phyloP scores from a whole-genome alignment of 1,284 basidiomycete species.

The Heterobasidion annosum region DNA sequence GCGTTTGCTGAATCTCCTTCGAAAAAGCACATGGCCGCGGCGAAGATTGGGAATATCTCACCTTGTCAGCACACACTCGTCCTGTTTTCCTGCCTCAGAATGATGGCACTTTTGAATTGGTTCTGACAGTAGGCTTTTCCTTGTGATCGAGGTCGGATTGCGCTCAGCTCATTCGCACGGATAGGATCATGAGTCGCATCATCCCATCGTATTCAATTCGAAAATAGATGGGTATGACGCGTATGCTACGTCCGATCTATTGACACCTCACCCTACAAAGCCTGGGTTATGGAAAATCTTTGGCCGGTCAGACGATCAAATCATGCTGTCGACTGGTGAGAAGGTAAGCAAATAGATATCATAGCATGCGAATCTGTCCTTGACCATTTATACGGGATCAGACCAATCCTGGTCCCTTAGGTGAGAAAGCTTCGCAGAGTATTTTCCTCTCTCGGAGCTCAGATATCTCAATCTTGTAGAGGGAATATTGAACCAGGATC shows the following conservation, averaged over 20 bases:
- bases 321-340: slow-evolving; percentile 42
- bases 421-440: slow-evolving; percentile 8
- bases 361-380: not conserved
- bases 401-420: slow-evolving; percentile 23
- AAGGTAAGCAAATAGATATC: slow-evolving; percentile 25
- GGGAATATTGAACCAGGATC: slow-evolving; percentile 11
- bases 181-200: slow-evolving; percentile 11
- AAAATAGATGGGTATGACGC: slow-evolving; percentile 14
- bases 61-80: slow-evolving; percentile 7
- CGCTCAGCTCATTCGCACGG: not conserved
- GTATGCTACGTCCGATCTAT: slow-evolving; percentile 31
- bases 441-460: not conserved
- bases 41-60: slow-evolving; percentile 13
- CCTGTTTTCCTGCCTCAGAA: slow-evolving; percentile 9
- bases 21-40: slow-evolving; percentile 6
- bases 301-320: slow-evolving; percentile 42
- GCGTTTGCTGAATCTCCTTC: not conserved
- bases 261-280: slow-evolving; percentile 35
- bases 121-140: slow-evolving; percentile 2
- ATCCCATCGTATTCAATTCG: slow-evolving; percentile 13
- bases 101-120: slow-evolving; percentile 8
- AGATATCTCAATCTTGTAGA: not conserved
- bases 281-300: slow-evolving; percentile 32
- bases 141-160: not conserved
- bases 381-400: not conserved